Evolutionary conservation across 2,329 filamentous ascomycete species (phyloP), one percentile per base, ranked within the genome.

Genomic region (Paecilomyces variotii): DNA sequence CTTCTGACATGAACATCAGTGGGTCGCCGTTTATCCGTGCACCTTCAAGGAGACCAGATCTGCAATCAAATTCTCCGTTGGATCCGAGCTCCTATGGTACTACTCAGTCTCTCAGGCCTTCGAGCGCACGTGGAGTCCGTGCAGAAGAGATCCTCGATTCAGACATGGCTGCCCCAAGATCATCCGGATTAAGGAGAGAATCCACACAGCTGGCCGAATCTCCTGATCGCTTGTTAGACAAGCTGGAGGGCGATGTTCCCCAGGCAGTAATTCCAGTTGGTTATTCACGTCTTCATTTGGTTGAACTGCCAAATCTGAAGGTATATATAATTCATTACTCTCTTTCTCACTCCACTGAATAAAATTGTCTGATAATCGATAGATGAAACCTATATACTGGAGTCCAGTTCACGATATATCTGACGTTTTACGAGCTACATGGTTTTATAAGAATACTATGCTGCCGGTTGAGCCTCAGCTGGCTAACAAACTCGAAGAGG

Each of bases 351-450:
- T 53, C 19, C 56, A 19, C 34, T 54, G 5, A 14, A 32, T 6
- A 2, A 26, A 24, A 28, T 12, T 14, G 24, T 25, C 54, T 58
- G 25, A 61, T 10, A 34, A 35, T 19, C 19, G 4, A 11, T 82
- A 90, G 68, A 96, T 99, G 91, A 90, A 92, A 72, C 94, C 94
- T 0, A 97, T 97, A 60, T 99, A 99, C 71, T 99, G 94, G 94
- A 92, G 88, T 19, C 93, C 94, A 6, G 83, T 97, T 32, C 91
- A 96, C 67, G 94, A 97, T 68, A 84, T 95, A 32, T 88, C 90
- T 5, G 80, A 86, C 35, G 91, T 97, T 1, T 82, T 88, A 59
- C 83, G 94, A 63, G 91, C 89, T 0, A 97, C 93, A 0, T 99
- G 94, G 94, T 99, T 99, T 72, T 97, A 97, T 74, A 89, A 88